Conservation (phyloP, 768 basidiomycete species). For the Strobilomyces echinocephalus region DNA sequence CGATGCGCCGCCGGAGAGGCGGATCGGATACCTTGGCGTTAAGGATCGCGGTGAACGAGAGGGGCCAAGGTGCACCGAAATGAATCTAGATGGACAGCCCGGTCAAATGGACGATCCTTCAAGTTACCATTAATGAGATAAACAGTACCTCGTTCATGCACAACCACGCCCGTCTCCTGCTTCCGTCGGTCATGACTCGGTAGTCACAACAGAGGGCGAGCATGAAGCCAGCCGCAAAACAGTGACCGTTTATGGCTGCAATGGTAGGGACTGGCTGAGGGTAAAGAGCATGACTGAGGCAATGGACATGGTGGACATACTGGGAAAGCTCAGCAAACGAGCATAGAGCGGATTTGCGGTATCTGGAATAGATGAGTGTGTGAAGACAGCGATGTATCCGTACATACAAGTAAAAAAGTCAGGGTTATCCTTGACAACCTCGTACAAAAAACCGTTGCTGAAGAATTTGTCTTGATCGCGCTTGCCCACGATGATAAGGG, state of each 20-base stretch:
- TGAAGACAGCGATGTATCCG: neutral
- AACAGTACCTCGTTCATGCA: slow-evolving; percentile 83
- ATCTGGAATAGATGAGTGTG: slow-evolving; percentile 35
- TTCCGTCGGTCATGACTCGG: slow-evolving; percentile 82
- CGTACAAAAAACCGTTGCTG: slow-evolving; percentile 75
- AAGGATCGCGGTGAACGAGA: slow-evolving; percentile 61
- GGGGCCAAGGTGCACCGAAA: slow-evolving; percentile 79
- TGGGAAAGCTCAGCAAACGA: slow-evolving; percentile 71
- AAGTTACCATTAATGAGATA: neutral
- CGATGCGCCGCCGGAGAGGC: slow-evolving; percentile 60
- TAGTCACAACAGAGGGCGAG: slow-evolving; percentile 82
- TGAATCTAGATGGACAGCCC: slow-evolving; percentile 48
- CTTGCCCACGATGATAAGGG: slow-evolving; percentile 73
- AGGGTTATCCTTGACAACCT: slow-evolving; percentile 44
- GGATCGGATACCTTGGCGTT: slow-evolving; percentile 61
- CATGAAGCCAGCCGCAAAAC: slow-evolving; percentile 81
- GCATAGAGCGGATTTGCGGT: slow-evolving; percentile 69
- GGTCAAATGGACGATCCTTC: neutral
- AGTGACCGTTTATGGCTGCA: slow-evolving; percentile 80
- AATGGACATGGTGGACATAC: slow-evolving; percentile 38
- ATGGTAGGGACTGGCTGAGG: slow-evolving; percentile 62
- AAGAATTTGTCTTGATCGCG: slow-evolving; percentile 83
- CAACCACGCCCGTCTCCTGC: slow-evolving; percentile 72
- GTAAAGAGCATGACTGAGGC: neutral
- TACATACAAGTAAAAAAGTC: slow-evolving; percentile 62